Base-by-base conservation (phyloP, 306 rosid genomes). In the Argentina anserina region DNA sequence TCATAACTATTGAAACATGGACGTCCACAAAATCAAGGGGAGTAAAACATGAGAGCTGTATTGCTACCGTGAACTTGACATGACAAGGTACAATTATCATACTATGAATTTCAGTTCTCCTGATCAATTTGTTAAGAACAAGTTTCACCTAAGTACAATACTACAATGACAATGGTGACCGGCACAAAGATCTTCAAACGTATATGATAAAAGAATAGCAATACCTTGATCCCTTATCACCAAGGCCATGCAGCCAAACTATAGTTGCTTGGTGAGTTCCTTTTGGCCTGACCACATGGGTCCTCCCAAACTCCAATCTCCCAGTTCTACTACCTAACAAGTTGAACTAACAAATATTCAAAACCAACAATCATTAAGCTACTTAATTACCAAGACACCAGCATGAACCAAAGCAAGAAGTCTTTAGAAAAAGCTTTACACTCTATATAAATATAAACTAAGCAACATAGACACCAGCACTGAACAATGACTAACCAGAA, bases 211-310 rank as follows among this genome's bases (percentile, higher is more conserved):
- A 63, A 67, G 59, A 62, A 58, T 31, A 67, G 63, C 62, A 34
- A 42, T 52, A 92, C 98, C 97, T 92, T 66, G 96, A 87, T 49
- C 98, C 98, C 68, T 92, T 88, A 74, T 92, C 98, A 64, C 98
- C 96, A 75, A 88, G 84, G 81, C 97, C 98, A 72, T 92, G 98
- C 11, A 92, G 79, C 98, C 98, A 92, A 82, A 92, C 95, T 78
- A 92, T 88, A 65, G 98, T 92, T 20, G 92, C 96, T 65, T 90
- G 98, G 76, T 92, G 98, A 75, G 56, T 84, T 77, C 90, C 98
- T 88, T 78, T 92, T 26, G 98, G 96, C 75, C 92, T 92, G 62
- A 92, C 92, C 79, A 92, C 98, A 82, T 92, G 87, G 10, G 98
- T 92, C 89, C 96, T 86, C 72, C 98, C 98, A 76, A 92, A 92